Evolutionary conservation across 371 early-diverging fungal genomes (phyloP), one percentile per base, ranked within the genome.

Genomic region (Capillidium rhysosporum): DNA sequence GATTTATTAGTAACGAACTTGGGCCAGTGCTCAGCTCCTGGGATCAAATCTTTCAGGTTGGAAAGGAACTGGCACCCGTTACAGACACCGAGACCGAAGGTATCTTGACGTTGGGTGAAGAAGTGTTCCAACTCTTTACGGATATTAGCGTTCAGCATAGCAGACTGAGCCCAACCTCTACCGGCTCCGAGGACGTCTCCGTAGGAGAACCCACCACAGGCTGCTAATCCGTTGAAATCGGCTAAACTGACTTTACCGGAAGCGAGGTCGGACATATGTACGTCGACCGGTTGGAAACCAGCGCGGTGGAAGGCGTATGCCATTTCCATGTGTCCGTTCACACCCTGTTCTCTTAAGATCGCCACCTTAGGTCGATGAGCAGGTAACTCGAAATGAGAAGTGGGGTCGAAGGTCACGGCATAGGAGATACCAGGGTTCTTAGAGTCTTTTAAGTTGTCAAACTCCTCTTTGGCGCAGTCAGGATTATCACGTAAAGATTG

Each of bases 121-220:
- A 92, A 96, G 38, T 67, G 67, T 1, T 63, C 56, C 54, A 96
- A 84, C 71, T 89, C 82, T 29, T 68, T 57, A 38, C 86, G 76
- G 0, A 82, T 82, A 40, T 54, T 65, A 4, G 72, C 54, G 61
- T 89, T 76, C 52, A 86, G 64, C 49, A 92, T 63, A 52, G 89
- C 80, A 20, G 85, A 80, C 59, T 89, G 86, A 57, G 97, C 94
- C 95, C 97, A 96, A 29, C 97, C 97, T 12, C 85, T 71, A 47
- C 93, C 97, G 24, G 97, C 95, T 4, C 97, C 97, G 12, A 96
- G 67, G 0, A 94, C 95, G 67, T 96, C 97, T 62, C 97, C 97
- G 64, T 95, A 95, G 0, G 86, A 84, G 78, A 96, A 96, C 8
- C 97, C 97, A 65, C 97, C 97, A 58, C 92, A 92, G 16, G 86